phyloP scores from a whole-genome alignment of 2,329 filamentous ascomycete species.

The Monilinia fructigena region DNA sequence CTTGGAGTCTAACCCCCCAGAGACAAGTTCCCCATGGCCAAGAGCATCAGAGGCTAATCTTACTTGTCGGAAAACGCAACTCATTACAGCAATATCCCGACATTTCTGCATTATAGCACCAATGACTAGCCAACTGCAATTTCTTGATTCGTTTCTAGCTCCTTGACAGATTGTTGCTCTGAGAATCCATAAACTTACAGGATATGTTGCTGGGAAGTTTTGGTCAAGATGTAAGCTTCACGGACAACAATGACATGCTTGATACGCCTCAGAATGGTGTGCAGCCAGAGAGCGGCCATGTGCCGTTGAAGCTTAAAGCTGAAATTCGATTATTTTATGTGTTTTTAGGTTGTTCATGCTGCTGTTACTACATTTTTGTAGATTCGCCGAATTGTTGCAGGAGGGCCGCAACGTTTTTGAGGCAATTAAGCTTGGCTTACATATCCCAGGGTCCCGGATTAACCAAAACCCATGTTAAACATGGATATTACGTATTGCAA shows the following conservation, averaged over 20 bases:
- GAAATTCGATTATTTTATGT: constrained; percentile 6
- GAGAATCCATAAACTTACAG: too few species aligned
- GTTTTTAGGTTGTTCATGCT: neutral
- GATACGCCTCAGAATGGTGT: constrained; percentile 17
- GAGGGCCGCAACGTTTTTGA: constrained; percentile 5
- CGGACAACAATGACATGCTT: constrained; percentile 14
- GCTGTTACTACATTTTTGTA: constrained; percentile 4
- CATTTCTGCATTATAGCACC: too few species aligned
- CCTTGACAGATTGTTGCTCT: too few species aligned
- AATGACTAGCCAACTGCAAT: too few species aligned
- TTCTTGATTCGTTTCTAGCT: too few species aligned
- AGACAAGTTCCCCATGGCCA: too few species aligned
- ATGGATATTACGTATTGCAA: constrained; percentile 7
- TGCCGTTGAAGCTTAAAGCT: constrained; percentile 7
- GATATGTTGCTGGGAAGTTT: too few species aligned
- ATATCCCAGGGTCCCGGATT: constrained; percentile 18
- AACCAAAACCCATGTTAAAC: neutral
- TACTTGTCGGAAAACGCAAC: too few species aligned
- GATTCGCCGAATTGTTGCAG: constrained; percentile 17
- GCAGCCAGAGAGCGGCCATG: constrained; percentile 7
- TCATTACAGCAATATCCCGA: too few species aligned
- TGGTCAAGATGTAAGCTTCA: constrained; percentile 21
- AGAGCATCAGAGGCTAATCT: too few species aligned
- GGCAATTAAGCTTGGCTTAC: constrained; percentile 6
- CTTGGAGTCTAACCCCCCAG: too few species aligned